Percentiles rank a stretch among this genome's conserved stretches.
Conservation (phyloP, 139 green algal species). For the Asterochloris erici region DNA sequence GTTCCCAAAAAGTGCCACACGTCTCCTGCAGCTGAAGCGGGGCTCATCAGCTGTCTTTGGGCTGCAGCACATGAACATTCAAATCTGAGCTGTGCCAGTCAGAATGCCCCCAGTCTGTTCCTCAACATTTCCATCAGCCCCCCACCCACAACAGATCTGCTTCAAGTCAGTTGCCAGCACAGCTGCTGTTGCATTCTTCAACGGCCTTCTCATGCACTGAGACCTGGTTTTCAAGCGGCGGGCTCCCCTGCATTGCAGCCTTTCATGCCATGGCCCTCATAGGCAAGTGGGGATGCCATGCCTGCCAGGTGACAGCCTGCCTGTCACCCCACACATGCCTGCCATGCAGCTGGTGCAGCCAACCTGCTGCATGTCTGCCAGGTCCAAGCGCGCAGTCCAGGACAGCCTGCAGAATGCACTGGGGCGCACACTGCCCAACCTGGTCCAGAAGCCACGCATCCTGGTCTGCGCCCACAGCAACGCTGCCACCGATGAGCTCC, state of each 20-base stretch:
- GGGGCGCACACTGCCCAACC: conserved; percentile 12
- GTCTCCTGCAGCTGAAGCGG: too few species aligned
- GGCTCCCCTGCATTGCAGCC: too few species aligned
- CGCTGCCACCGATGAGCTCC: conserved; percentile 91
- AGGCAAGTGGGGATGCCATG: background rate
- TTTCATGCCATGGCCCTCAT: background rate
- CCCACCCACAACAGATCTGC: too few species aligned
- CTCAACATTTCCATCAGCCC: too few species aligned
- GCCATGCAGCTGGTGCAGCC: background rate
- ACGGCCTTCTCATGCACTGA: too few species aligned
- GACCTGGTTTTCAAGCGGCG: too few species aligned
- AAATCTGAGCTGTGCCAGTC: too few species aligned
- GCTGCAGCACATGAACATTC: too few species aligned
- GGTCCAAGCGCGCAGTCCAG: background rate
- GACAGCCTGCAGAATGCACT: conserved; percentile 5
- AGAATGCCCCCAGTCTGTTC: too few species aligned
- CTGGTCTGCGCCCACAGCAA: conserved; percentile 95
- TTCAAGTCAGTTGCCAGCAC: too few species aligned
- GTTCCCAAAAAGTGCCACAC: background rate
- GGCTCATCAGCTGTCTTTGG: too few species aligned
- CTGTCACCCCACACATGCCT: background rate
- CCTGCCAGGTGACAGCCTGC: background rate
- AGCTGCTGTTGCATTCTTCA: too few species aligned
- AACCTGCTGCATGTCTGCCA: background rate
- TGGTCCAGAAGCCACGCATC: conserved; percentile 63